These are phyloP conservation scores for Nitzschia palea DNA, from an alignment of 108 stramenopile genomes.

Conservation along the genomic window DNA sequence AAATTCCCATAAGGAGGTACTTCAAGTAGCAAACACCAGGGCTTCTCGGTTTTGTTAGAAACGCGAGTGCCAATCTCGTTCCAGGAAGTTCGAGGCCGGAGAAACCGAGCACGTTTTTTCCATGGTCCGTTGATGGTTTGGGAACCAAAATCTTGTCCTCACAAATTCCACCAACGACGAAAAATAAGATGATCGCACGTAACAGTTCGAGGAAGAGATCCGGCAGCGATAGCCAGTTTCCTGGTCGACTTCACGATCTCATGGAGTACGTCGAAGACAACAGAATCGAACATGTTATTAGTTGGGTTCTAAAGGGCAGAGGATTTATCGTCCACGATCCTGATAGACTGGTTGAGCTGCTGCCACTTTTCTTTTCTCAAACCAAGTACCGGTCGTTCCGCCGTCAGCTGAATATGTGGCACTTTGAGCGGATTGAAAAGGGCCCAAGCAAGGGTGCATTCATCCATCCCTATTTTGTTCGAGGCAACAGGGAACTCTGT, in stretches of 20 bases:
- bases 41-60: no score
- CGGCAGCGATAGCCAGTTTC: constrained; percentile 19
- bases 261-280: constrained; percentile 8
- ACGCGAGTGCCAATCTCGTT: no score
- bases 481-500: constrained; percentile 17
- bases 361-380: constrained; percentile 71
- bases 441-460: constrained; percentile 33
- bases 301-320: constrained; percentile 12
- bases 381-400: constrained; percentile 75
- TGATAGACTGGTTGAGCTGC: constrained; percentile 22
- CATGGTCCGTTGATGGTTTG: no score
- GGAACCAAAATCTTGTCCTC: no score
- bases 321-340: constrained; percentile 19
- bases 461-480: constrained; percentile 27
- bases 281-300: neutral
- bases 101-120: no score
- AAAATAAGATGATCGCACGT: no score
- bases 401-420: constrained; percentile 88
- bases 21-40: no score
- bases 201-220: constrained; percentile 6
- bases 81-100: no score
- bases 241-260: constrained; percentile 23
- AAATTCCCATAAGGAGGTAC: no score
- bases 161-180: no score
- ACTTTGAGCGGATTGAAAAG: constrained; percentile 65